Evolutionary conservation across 495 filamentous ascomycete genomes (phyloP), one percentile per base, ranked within the genome.

Genomic region (Physcia stellaris): DNA sequence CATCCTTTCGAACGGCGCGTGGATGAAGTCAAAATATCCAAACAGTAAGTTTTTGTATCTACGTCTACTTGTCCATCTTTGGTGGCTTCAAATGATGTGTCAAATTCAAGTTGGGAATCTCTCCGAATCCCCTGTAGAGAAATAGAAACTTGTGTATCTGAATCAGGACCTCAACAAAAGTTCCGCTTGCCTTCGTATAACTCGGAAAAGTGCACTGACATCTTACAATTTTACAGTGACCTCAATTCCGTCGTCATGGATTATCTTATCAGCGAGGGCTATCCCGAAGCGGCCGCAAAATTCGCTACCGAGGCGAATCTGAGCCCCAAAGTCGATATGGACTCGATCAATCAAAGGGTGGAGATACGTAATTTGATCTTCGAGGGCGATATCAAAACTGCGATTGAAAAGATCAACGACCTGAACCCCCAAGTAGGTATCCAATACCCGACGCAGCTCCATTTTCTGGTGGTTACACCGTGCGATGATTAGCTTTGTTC

Each of bases 91-190:
- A 40, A 88, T 90, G 86, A 95, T 95, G 90, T 50, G 71, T 70
- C 55, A 64, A 66, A 68, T 66, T 77, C 77, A 88, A 88, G 88
- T 88, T 96, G 90, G 90, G 92, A 99, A 99, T 99, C 90, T 99
- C 90, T 99, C 90, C 75, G 81, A 98, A 68, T 57, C 57, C 43
- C 20, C 15, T 96, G 90, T 77, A 77, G 90, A 96, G 82, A 87
- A 79, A 66, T 64, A 29, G 72, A 73, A 68, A 79, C 76, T 82
- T 83, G 75, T 73, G 37, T 57, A 61, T 74, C 75, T 85, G 74
- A 80, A 38, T 27, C 36, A 29, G 37, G 23, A 20, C 42, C 45
- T 38, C 19, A 37, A 31, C 32, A 7, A 18, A 10, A 34, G 17
- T 34, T 17, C 9, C 16, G 32, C 32, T 28, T 28, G 9, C 9